These are phyloP conservation scores for Penicillium mononematosum DNA, from an alignment of 495 filamentous ascomycete species.

Conservation along the genomic window DNA sequence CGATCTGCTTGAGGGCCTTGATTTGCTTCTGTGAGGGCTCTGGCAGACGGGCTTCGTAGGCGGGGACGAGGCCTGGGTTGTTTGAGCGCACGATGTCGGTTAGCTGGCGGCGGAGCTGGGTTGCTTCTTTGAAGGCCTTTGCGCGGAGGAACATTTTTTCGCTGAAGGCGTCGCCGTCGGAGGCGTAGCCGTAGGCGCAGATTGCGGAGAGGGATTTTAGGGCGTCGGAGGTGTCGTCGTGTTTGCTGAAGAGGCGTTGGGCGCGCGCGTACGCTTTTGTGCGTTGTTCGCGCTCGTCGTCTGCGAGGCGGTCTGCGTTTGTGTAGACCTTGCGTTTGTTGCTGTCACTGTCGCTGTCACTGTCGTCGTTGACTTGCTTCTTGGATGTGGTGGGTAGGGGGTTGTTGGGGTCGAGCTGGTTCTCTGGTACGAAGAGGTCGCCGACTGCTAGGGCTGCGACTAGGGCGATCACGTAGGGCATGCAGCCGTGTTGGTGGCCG, in stretches of 20 bases:
- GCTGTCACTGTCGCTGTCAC: conserved; percentile 23
- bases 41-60: conserved; percentile 61
- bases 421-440: conserved; percentile 84
- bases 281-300: conserved; percentile 61
- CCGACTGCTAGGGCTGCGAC: conserved; percentile 86
- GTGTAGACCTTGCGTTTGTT: conserved; percentile 50
- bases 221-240: conserved; percentile 81
- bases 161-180: conserved; percentile 70
- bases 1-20: conserved; percentile 83
- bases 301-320: conserved; percentile 64
- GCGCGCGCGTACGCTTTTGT: conserved; percentile 70
- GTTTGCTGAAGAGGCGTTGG: conserved; percentile 75
- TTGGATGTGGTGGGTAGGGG: neutral
- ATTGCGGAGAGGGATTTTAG: conserved; percentile 87
- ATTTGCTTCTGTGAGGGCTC: conserved; percentile 70
- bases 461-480: conserved; percentile 84
- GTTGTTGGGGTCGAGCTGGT: conserved; percentile 61
- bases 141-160: conserved; percentile 75
- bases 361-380: conserved; percentile 36
- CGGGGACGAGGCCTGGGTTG: conserved; percentile 61
- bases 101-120: conserved; percentile 78
- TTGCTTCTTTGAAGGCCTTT: conserved; percentile 83
- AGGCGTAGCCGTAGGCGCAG: conserved; percentile 75
- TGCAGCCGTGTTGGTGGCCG: conserved; percentile 77
- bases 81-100: conserved; percentile 74